Conservation (phyloP, 257 asterid genomes). For the Nicotiana undulata region DNA sequence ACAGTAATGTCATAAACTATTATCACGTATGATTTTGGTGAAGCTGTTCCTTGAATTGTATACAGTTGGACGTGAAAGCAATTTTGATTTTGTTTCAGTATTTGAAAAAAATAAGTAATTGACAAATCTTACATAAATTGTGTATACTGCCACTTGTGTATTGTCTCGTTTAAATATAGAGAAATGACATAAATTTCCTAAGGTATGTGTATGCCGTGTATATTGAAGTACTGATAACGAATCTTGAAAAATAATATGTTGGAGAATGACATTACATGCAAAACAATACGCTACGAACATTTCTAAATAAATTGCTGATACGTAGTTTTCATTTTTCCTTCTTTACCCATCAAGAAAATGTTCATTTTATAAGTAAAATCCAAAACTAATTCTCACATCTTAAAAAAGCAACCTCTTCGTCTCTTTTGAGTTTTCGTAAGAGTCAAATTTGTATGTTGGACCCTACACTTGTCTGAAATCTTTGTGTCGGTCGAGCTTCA, state of each 20-base stretch:
- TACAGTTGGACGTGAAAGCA: background rate
- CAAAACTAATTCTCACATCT: background rate
- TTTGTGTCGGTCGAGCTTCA: constrained; percentile 42
- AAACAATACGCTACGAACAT: constrained; percentile 6
- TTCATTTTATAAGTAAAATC: background rate
- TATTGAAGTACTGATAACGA: background rate
- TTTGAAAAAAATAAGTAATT: background rate
- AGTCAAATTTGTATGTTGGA: constrained; percentile 18
- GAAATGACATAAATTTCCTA: background rate
- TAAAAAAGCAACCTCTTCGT: background rate
- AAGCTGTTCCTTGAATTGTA: background rate
- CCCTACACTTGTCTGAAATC: constrained; percentile 21
- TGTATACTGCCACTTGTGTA: background rate
- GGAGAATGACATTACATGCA: constrained; percentile 5
- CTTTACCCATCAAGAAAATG: constrained; percentile 8
- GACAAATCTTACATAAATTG: background rate
- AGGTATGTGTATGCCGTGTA: background rate
- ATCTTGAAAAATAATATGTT: background rate
- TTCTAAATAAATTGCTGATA: constrained; percentile 6
- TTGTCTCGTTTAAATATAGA: background rate
- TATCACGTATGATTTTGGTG: background rate
- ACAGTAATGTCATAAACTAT: background rate
- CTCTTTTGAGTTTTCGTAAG: constrained; percentile 9
- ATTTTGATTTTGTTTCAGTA: background rate
- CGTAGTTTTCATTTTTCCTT: constrained; percentile 10